Percentiles rank a stretch among this genome's conserved stretches.
Evolutionary conservation across 2,329 filamentous ascomycete species (phyloP).

Genomic region (Arthroderma sp.): DNA sequence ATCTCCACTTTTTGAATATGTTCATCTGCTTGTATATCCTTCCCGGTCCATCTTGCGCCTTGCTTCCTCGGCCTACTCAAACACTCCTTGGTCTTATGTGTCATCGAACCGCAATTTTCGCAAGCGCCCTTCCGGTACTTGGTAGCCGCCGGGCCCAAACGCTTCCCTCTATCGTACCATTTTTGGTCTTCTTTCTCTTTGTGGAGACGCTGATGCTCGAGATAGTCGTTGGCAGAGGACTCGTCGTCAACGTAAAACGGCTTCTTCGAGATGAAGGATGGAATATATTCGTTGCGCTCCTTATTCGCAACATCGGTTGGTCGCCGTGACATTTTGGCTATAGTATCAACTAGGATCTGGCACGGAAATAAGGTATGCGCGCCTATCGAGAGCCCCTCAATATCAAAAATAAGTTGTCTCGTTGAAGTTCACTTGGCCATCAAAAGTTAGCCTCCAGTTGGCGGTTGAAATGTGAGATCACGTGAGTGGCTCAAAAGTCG

Average conservation of each 20-base stretch:
- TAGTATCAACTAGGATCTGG: neutral
- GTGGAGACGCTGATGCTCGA: slow-evolving; percentile 86
- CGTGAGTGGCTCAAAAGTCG: neutral
- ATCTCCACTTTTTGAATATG: slow-evolving; percentile 71
- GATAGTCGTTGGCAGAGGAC: slow-evolving; percentile 68
- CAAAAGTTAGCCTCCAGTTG: neutral
- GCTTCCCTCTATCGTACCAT: slow-evolving; percentile 90
- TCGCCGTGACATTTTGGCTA: slow-evolving; percentile 35
- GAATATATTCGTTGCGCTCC: slow-evolving; percentile 97
- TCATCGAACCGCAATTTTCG: slow-evolving; percentile 96
- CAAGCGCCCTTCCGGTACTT: slow-evolving; percentile 97
- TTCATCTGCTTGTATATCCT: slow-evolving; percentile 88
- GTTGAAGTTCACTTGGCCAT: neutral
- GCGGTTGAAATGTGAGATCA: neutral
- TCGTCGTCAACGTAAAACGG: slow-evolving; percentile 86
- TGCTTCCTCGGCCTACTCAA: slow-evolving; percentile 75
- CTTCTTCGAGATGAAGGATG: slow-evolving; percentile 92
- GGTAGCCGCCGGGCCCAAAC: slow-evolving; percentile 73
- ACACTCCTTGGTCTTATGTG: slow-evolving; percentile 90
- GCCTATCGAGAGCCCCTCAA: neutral
- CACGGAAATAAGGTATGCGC: neutral
- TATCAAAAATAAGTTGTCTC: neutral
- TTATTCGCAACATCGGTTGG: slow-evolving; percentile 49
- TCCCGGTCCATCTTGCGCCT: slow-evolving; percentile 84
- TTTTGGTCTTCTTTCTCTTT: slow-evolving; percentile 56